Evolutionary conservation across 352 stramenopile species (phyloP), one percentile per base, ranked within the genome.

Genomic region (Aphanomyces stellatus): DNA sequence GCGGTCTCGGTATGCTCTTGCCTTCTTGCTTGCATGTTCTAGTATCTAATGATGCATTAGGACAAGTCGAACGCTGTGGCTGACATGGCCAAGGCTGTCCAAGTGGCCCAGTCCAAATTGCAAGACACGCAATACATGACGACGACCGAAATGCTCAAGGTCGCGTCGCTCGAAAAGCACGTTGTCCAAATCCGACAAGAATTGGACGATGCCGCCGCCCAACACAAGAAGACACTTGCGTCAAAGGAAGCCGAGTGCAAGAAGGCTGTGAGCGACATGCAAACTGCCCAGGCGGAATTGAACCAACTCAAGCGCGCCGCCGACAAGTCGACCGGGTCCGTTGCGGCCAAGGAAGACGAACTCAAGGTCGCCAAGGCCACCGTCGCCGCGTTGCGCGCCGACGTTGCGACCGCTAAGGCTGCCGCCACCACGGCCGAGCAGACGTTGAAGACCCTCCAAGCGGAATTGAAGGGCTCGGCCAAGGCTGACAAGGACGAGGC

Each of bases 401-500:
- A 67, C 57, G 41, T 67, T 6, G 46, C 42, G 1, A 22, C 57
- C 15, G 48, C 42, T 24, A 55, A 67, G 37, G 24, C 51, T 10
- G 31, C 24, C 10, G 11, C 51, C 15, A 41, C 27, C 13, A 37
- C n/a, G 7, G 49, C 30, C n/a, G 6, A 57, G 33, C 19, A n/a
- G 19, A 24, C 49, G 49, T 57, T 57, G 49, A 57, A 57, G 49
- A 15, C 17, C n/a, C 17, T 41, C 49, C 19, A 67, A 42, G 46
- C 60, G 11, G 42, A 67, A 13, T n/a, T 66, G 43, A 25, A 56
- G 15, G 41, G 22, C 7, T 6, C 60, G 30, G 51, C 43, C 6
- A 51, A 67, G 22, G 41, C 37, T 10, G 48, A 57, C 60, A 67
- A 67, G 27, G 60, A 67, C 11, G 60, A 67, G 6, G 48, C 19